Evolutionary conservation across 768 basidiomycete species (phyloP).

Genomic region (Phanerodontia chrysosporium): DNA sequence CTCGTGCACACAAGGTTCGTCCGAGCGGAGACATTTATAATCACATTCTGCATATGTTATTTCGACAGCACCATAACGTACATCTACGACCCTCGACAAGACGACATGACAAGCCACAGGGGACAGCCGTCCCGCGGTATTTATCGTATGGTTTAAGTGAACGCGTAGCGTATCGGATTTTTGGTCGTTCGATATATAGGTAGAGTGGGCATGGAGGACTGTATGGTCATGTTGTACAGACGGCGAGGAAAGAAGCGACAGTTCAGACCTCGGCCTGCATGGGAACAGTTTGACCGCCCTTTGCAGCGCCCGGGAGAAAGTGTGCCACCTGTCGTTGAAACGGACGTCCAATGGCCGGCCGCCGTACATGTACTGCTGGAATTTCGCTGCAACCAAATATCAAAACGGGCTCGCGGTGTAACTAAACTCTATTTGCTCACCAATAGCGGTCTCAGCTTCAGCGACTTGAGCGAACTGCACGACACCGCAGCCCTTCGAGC

Average conservation of each 20-base stretch:
- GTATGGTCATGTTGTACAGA: neutral
- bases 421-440: no score
- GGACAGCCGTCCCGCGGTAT: neutral
- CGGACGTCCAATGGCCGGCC: slow-evolving; percentile 91
- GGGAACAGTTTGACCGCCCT: slow-evolving; percentile 71
- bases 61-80: neutral
- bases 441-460: slow-evolving; percentile 94
- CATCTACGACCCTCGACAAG: neutral
- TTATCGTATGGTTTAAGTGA: neutral
- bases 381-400: slow-evolving; percentile 65
- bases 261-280: slow-evolving; percentile 52
- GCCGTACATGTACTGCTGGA: slow-evolving; percentile 94
- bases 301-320: slow-evolving; percentile 87
- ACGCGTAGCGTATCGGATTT: neutral
- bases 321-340: slow-evolving; percentile 95
- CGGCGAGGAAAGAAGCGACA: neutral
- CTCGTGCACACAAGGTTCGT: no score
- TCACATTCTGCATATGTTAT: no score
- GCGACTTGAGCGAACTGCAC: slow-evolving; percentile 86
- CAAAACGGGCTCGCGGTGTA: no score
- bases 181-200: neutral
- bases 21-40: no score
- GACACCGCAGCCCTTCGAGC: slow-evolving; percentile 93
- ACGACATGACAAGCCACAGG: neutral
- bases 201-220: neutral